Evolutionary conservation across 2,329 filamentous ascomycete species (phyloP).

Genomic region (Xylariomycetidae sp.): DNA sequence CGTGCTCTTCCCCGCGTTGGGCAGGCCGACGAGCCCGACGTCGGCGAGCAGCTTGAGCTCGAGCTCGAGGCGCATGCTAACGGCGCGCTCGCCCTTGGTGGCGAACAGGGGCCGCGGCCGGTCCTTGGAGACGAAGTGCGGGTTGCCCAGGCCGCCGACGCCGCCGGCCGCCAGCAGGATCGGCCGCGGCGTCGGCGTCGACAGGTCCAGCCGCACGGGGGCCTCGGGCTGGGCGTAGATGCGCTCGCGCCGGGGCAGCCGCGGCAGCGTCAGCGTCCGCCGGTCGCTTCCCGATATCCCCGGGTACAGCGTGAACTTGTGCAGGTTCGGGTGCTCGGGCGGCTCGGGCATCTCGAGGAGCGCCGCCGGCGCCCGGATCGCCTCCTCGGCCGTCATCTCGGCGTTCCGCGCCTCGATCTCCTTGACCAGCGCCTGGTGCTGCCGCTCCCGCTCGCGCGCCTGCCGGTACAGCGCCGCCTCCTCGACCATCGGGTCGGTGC

Average conservation of each 20-base stretch:
- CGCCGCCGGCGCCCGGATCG: neutral
- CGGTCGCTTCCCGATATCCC: slow-evolving; percentile 69
- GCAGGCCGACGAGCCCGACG: slow-evolving; percentile 88
- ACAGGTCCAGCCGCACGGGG: slow-evolving; percentile 70
- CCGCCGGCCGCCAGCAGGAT: slow-evolving; percentile 84
- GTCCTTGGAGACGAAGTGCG: slow-evolving; percentile 80
- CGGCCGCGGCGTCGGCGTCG: slow-evolving; percentile 73
- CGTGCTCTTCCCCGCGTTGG: slow-evolving; percentile 95
- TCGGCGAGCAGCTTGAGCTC: slow-evolving; percentile 95
- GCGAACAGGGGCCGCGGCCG: slow-evolving; percentile 78
- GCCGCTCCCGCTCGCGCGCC: slow-evolving; percentile 32
- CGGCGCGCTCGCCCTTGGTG: slow-evolving; percentile 76
- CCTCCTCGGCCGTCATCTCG: slow-evolving; percentile 35
- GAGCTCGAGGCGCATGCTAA: slow-evolving; percentile 75
- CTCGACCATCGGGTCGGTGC: slow-evolving; percentile 71
- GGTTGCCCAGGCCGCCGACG: slow-evolving; percentile 86
- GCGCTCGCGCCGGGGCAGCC: slow-evolving; percentile 47
- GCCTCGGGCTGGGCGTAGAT: slow-evolving; percentile 63
- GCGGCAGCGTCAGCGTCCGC: slow-evolving; percentile 46
- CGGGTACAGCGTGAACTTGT: slow-evolving; percentile 85
- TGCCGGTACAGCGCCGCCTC: slow-evolving; percentile 41
- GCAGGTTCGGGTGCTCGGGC: slow-evolving; percentile 41
- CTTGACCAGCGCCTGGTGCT: slow-evolving; percentile 21
- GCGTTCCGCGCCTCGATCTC: slow-evolving; percentile 33
- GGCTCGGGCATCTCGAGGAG: slow-evolving; percentile 28